Base-by-base conservation (phyloP, 169 alveolate genomes). In the Eimeria necatrix region DNA sequence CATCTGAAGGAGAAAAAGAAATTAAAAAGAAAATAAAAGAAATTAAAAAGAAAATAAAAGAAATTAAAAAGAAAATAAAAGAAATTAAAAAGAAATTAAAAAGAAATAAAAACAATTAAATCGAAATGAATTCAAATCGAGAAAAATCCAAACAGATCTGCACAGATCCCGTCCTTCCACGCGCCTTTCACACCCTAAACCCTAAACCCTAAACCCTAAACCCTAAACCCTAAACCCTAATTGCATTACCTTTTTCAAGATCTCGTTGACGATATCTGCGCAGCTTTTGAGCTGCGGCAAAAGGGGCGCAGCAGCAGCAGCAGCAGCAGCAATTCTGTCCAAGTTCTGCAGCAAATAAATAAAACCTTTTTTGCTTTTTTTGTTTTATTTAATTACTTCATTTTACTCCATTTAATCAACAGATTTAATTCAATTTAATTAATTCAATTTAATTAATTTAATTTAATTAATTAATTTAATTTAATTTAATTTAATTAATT, bases 241-340 rank as follows among this genome's bases (percentile, higher is more conserved):
- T 41, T 78, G n/a, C 12, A 10, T 48, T 48, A 49, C 87, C 64
- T 78, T 78, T 41, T 78, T 78, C 20, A 64, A n/a, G 14, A 78
- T 9, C 20, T 78, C 87, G 48, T 78, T 78, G 14, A 49, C n/a
- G 64, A 32, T 14, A 41, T 78, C 87, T 78, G 87, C 32, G 26
- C 60, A 48, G 49, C 4, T 49, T 64, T 78, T 32, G 68, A 78
- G 10, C 20, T 78, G 68, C 2, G 1, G 32, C 8, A 64, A 7
- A 48, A 78, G 59, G 16, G 60, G 24, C 14, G 60, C 32, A 20
- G 48, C 32, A 4, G 61, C 60, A 10, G 61, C 9, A 16, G 87
- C 24, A 4, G 87, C 87, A 49, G 6, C 32, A 8, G 64, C 1
- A 22, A 78, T 4, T 12, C 32, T 46, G 26, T 78, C 87, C 59